Conservation (phyloP, 78 protist species). For the Protostelium mycophagum region DNA sequence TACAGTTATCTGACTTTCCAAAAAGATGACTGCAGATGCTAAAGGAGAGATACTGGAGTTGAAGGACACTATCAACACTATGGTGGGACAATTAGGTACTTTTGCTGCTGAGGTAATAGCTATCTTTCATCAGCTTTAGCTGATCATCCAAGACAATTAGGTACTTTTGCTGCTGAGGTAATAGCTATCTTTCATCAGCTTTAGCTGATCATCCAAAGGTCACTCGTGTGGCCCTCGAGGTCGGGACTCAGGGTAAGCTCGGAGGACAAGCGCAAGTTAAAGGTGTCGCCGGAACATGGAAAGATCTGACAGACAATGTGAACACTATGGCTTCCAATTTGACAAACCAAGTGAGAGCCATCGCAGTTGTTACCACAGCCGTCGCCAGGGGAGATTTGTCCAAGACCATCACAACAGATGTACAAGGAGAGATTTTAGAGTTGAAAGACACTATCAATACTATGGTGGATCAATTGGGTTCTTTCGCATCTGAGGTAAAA, state of each 20-base stretch:
- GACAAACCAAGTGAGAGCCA: conserved; percentile 36
- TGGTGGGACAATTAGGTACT: conserved; percentile 28
- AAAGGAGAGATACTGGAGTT: conserved; percentile 39
- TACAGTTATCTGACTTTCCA: too few relatives aligned
- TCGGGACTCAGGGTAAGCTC: conserved; percentile 44
- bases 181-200: too few relatives aligned
- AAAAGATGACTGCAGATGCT: conserved; percentile 21
- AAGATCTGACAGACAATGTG: conserved; percentile 38
- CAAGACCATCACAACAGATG: conserved; percentile 34
- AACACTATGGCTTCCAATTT: conserved; percentile 48
- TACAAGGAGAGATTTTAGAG: conserved; percentile 30
- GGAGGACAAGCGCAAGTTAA: conserved; percentile 41
- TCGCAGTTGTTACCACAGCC: conserved; percentile 36
- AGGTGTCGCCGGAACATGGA: conserved; percentile 54
- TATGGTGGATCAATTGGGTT: conserved; percentile 51
- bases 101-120: conserved; percentile 14
- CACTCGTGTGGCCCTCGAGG: conserved; percentile 44
- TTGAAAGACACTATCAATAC: conserved; percentile 33
- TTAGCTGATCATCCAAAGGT: too few relatives aligned
- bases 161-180: conserved; percentile 12
- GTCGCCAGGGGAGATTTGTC: conserved; percentile 45
- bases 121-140: too few relatives aligned
- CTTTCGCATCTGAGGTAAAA: conserved; percentile 30
- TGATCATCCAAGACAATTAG: too few relatives aligned
- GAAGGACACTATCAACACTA: conserved; percentile 38